Conservation (phyloP, 1,284 basidiomycete species). For the Puccinia coronata region DNA sequence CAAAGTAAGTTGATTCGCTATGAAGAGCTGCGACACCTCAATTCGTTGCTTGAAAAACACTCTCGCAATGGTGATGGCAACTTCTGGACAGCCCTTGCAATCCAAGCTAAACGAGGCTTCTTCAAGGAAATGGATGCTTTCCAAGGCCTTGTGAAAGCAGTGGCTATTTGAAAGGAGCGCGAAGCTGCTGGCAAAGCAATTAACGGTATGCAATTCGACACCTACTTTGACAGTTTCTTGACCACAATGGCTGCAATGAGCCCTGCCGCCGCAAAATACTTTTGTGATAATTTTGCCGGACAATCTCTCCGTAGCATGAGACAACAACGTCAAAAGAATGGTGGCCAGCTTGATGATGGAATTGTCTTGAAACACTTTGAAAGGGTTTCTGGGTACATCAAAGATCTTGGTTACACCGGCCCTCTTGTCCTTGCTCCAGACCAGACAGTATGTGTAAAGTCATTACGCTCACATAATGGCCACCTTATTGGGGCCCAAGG, state of each 20-base stretch:
- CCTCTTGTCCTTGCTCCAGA: slow-evolving; percentile 18
- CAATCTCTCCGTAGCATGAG: background rate
- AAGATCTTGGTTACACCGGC: background rate
- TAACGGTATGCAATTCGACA: no score
- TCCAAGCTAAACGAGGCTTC: no score
- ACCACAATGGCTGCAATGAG: slow-evolving; percentile 38
- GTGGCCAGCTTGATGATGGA: slow-evolving; percentile 11
- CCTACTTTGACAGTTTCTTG: no score
- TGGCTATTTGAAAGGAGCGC: no score
- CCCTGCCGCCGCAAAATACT: background rate
- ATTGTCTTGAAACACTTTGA: slow-evolving; percentile 15
- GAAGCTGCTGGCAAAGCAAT: no score
- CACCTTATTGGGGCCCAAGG: slow-evolving; percentile 28
- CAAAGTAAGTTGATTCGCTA: no score
- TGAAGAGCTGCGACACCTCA: no score
- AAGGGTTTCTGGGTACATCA: background rate
- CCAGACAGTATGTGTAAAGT: slow-evolving; percentile 15
- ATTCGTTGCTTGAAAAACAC: no score
- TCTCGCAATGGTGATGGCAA: no score
- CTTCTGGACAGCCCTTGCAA: no score
- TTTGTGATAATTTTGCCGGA: background rate
- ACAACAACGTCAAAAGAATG: background rate
- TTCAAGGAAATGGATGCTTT: no score
- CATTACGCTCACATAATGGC: background rate
- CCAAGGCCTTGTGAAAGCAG: no score